phyloP scores from a whole-genome alignment of 371 early-diverging fungal genomes.

The Mucor irregularis region DNA sequence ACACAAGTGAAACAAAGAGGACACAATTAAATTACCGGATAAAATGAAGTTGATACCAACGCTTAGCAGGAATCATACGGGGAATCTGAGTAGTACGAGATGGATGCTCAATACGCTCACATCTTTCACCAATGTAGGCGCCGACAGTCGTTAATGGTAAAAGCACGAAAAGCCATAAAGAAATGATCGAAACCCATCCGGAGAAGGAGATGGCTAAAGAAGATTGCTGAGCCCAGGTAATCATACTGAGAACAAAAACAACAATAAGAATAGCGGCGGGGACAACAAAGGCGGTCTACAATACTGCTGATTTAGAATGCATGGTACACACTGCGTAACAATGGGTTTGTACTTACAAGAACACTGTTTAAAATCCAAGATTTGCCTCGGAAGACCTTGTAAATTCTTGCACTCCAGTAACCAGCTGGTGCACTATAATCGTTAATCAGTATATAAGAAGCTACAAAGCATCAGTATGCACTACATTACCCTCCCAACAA shows the following conservation, averaged over 20 bases:
- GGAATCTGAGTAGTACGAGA: conserved; percentile 45
- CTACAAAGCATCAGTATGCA: neutral
- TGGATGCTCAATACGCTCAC: conserved; percentile 43
- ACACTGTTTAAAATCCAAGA: conserved; percentile 47
- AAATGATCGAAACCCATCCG: conserved; percentile 33
- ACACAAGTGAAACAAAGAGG: too few species aligned
- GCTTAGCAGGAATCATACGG: conserved; percentile 40
- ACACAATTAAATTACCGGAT: conserved; percentile 24
- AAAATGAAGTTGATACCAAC: conserved; percentile 38
- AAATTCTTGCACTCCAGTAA: conserved; percentile 42
- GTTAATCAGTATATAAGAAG: neutral
- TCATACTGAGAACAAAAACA: conserved; percentile 23
- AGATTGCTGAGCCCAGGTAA: conserved; percentile 42
- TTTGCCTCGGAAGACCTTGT: conserved; percentile 47
- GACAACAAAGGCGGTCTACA: conserved; percentile 35
- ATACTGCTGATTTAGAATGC: neutral
- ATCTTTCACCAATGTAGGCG: conserved; percentile 37
- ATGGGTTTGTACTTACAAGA: conserved; percentile 23
- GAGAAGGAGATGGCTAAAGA: conserved; percentile 43
- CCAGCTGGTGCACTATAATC: conserved; percentile 32
- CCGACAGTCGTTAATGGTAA: conserved; percentile 38
- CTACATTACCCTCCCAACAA: conserved; percentile 26
- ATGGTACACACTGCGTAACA: neutral
- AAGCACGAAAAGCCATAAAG: conserved; percentile 29
- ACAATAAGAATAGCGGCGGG: conserved; percentile 26